Evolutionary conservation across 306 rosid genomes (phyloP), one percentile per base, ranked within the genome.

Genomic region (Vachellia pachyceras): DNA sequence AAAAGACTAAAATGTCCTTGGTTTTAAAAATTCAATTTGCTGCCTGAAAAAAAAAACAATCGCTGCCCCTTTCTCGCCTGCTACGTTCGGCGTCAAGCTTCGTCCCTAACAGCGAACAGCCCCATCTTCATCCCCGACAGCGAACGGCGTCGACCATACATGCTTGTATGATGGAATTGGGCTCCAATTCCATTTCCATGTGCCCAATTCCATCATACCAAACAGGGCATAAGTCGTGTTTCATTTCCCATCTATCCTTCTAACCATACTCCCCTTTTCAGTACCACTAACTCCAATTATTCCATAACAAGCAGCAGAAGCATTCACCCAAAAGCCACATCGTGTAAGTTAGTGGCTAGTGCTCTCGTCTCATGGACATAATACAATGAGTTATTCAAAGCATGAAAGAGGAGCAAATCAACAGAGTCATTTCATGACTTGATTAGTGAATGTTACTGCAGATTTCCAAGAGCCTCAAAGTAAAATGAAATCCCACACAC

Each of bases 231-330:
- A 2, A 74, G 40, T 74, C 11, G 37, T 36, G 7, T 37, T 11
- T 6, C 3, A 41, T 22, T 36, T 54, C 68, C 39, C 42, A 25
- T 42, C 18, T 52, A 29, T 23, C 39, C 29, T n/a, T 41, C 33
- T 14, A 52, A 42, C 61, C 61, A 63, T 10, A 9, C 61, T 11
- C 50, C 11, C 55, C 23, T 17, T 57, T 79, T 20, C 52, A 17
- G 14, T 23, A 54, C 49, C 33, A 9, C 60, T 36, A 29, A 63
- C 7, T 63, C 69, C 20, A 29, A 29, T 33, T 14, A 12, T 36
- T 23, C 15, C 37, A 23, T 10, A 58, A 12, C 65, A 58, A 25
- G 33, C 12, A 57, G 64, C 36, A 61, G 44, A 82, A 82, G 37
- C 23, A 70, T 60, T 46, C 10, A 54, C 58, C 54, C 10, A 54